phyloP scores from a whole-genome alignment of 2,329 filamentous ascomycete genomes.

The Chalara sp. region DNA sequence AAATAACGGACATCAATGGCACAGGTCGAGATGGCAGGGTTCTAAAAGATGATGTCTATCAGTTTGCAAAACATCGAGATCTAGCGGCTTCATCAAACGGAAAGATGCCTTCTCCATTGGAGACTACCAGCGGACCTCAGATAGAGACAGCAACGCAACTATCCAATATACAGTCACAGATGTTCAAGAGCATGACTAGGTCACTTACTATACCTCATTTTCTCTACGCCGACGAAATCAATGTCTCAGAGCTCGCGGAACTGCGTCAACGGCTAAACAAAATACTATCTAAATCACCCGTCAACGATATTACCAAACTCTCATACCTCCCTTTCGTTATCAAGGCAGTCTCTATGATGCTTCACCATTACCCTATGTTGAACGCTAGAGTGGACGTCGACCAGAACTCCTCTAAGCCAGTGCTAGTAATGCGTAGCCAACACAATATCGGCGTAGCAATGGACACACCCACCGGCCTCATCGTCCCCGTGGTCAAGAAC shows the following conservation, averaged over 20 bases:
- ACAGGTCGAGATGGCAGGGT: constrained; percentile 90
- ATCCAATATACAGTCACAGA: constrained; percentile 75
- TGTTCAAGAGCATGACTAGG: constrained; percentile 97
- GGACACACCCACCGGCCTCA: constrained; percentile 80
- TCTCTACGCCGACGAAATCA: constrained; percentile 84
- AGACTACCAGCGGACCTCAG: constrained; percentile 34
- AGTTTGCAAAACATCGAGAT: constrained; percentile 52
- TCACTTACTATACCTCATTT: constrained; percentile 92
- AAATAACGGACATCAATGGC: constrained; percentile 72
- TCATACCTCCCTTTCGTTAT: constrained; percentile 93
- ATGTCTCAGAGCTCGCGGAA: constrained; percentile 67
- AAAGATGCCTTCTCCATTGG: constrained; percentile 10
- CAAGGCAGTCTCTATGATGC: constrained; percentile 84
- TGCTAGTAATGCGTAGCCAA: constrained; percentile 68
- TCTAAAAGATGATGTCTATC: constrained; percentile 84
- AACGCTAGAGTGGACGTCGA: constrained; percentile 74
- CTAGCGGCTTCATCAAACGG: constrained; percentile 22
- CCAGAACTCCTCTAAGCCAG: constrained; percentile 53
- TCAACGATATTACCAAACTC: constrained; percentile 52
- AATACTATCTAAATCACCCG: constrained; percentile 36
- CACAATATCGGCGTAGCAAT: constrained; percentile 97
- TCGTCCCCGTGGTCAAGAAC: constrained; percentile 88
- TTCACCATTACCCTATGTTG: constrained; percentile 76
- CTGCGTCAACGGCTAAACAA: constrained; percentile 72
- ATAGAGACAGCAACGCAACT: constrained; percentile 64